These are phyloP conservation scores for Polytrichum commune DNA, from an alignment of 225 moss, liverwort and hornwort species.

Conservation along the genomic window DNA sequence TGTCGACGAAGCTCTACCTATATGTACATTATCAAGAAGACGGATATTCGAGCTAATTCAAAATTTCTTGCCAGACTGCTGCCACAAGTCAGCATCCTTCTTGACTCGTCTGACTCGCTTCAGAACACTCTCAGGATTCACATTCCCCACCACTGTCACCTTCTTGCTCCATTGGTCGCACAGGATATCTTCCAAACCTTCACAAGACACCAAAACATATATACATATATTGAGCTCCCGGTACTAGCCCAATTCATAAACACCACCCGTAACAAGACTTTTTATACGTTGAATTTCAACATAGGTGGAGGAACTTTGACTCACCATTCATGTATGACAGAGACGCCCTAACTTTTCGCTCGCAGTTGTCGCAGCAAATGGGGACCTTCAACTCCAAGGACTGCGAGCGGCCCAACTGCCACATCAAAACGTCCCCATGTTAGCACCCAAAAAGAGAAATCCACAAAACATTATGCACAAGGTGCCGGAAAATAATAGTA, in stretches of 20 bases:
- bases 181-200: slow-evolving; percentile 39
- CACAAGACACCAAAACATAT: neutral
- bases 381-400: slow-evolving; percentile 44
- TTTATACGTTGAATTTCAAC: neutral
- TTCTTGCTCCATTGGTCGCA: slow-evolving; percentile 41
- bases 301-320: neutral
- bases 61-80: slow-evolving; percentile 6
- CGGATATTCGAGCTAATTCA: no score
- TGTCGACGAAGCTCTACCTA: no score
- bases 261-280: neutral
- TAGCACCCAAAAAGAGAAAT: neutral
- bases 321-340: slow-evolving; percentile 35
- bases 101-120: slow-evolving; percentile 40
- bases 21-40: no score
- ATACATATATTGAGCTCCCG: neutral
- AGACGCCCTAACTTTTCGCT: slow-evolving; percentile 36
- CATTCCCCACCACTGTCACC: slow-evolving; percentile 39
- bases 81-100: slow-evolving; percentile 36
- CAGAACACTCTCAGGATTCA: slow-evolving; percentile 36
- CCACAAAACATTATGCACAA: no score
- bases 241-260: neutral
- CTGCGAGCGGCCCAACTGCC: slow-evolving; percentile 35
- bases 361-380: slow-evolving; percentile 51
- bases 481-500: no score
- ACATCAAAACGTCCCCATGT: neutral